phyloP scores from a whole-genome alignment of 2,329 filamentous ascomycete genomes.

The Hypoxylon sp. region DNA sequence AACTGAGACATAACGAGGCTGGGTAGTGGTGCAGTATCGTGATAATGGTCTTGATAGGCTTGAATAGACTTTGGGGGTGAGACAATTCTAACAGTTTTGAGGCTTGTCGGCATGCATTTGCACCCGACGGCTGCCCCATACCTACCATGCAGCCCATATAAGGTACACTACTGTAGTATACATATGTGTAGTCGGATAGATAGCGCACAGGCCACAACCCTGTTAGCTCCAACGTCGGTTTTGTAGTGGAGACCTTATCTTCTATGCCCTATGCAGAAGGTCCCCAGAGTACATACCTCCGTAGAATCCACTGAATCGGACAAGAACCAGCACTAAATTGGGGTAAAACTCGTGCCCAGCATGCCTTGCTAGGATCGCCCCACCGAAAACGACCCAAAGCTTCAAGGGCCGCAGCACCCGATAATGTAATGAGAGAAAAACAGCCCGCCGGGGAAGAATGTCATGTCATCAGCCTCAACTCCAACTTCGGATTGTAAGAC shows the following conservation, averaged over 20 bases:
- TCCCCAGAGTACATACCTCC: conserved; percentile 12
- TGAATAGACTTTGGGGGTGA: conserved; percentile 40
- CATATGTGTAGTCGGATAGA: too few species aligned
- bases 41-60: conserved; percentile 36
- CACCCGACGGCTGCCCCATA: neutral
- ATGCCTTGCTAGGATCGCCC: conserved; percentile 12
- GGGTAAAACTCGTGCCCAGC: neutral
- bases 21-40: conserved; percentile 26
- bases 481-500: conserved; percentile 47
- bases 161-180: too few species aligned
- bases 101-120: conserved; percentile 33
- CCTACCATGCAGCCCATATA: too few species aligned
- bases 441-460: conserved; percentile 34
- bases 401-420: conserved; percentile 31
- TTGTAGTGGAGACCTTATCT: neutral
- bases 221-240: conserved; percentile 18
- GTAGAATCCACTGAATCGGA: conserved; percentile 30
- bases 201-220: conserved; percentile 22
- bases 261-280: conserved; percentile 5
- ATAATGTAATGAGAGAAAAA: conserved; percentile 15
- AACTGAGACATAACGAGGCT: conserved; percentile 39
- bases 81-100: conserved; percentile 38
- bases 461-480: conserved; percentile 46
- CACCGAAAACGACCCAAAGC: conserved; percentile 27
- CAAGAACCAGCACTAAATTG: conserved; percentile 41